Conservation (phyloP, 768 basidiomycete species). For the Agrocybe praecox region DNA sequence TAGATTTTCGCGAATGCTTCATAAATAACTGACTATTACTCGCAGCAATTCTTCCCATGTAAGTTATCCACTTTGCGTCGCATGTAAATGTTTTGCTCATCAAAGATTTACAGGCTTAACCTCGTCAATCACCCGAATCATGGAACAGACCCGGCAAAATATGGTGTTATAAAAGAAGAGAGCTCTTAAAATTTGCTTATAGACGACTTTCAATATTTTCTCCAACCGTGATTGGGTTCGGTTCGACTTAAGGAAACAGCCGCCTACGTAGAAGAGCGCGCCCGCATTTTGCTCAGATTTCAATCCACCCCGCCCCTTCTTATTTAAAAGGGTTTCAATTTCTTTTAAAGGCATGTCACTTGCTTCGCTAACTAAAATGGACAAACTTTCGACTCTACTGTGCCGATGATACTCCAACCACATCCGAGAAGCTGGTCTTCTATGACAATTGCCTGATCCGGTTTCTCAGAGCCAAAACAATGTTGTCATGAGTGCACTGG, state of each 20-base stretch:
- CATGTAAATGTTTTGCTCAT: slow-evolving; percentile 1
- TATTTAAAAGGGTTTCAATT: background rate
- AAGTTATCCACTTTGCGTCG: slow-evolving; percentile 24
- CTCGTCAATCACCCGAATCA: slow-evolving; percentile 90
- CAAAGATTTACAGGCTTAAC: slow-evolving; percentile 73
- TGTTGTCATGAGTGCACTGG: background rate
- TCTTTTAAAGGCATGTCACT: background rate
- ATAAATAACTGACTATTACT: slow-evolving; percentile 11
- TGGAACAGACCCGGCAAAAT: slow-evolving; percentile 84
- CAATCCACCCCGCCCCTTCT: background rate
- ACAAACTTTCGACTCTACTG: background rate
- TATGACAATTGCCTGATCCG: background rate
- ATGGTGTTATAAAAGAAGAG: slow-evolving; percentile 46
- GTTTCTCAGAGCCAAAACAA: background rate
- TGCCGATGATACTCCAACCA: slow-evolving; percentile 1
- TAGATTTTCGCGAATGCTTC: background rate
- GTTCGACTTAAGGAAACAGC: background rate
- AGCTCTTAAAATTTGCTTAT: slow-evolving; percentile 18
- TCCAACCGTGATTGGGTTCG: slow-evolving; percentile 1
- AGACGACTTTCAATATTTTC: background rate
- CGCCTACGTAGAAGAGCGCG: background rate
- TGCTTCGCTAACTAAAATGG: background rate
- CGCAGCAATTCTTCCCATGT: slow-evolving; percentile 78
- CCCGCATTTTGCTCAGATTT: too few species aligned
- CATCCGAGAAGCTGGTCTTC: background rate